phyloP scores from a whole-genome alignment of 257 asterid species.

The Przewalskia tangutica region DNA sequence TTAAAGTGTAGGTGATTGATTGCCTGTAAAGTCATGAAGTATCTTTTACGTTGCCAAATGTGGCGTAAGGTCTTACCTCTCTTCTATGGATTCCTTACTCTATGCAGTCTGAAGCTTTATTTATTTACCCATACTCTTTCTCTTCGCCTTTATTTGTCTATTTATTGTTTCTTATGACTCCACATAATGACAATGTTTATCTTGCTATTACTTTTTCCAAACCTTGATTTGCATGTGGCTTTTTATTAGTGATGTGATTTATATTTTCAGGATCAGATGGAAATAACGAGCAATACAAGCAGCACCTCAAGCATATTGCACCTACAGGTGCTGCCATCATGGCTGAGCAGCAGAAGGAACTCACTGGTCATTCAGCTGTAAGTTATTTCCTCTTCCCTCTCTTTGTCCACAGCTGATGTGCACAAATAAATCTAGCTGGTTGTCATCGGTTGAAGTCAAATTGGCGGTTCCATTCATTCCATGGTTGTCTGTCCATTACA shows the following conservation, averaged over 20 bases:
- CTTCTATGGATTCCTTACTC: not conserved
- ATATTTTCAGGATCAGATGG: constrained; percentile 39
- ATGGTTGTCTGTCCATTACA: not conserved
- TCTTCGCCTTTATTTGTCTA: not conserved
- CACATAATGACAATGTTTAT: not conserved
- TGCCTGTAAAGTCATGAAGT: not conserved
- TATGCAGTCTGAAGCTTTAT: not conserved
- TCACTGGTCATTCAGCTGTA: constrained; percentile 73
- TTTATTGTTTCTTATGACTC: not conserved
- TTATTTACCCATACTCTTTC: not conserved
- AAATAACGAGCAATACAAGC: constrained; percentile 32
- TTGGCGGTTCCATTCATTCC: not conserved
- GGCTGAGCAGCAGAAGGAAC: constrained; percentile 43
- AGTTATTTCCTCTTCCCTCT: constrained; percentile 12
- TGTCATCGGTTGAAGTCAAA: not conserved
- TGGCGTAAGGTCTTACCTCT: not conserved
- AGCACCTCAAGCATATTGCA: constrained; percentile 15
- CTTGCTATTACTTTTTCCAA: not conserved
- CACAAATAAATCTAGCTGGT: not conserved
- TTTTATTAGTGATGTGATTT: constrained; percentile 2
- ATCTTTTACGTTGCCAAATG: not conserved
- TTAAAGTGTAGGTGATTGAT: not conserved
- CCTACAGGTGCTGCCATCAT: constrained; percentile 7
- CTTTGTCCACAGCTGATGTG: not conserved
- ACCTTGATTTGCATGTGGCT: constrained; percentile 6